These are phyloP conservation scores for Fusarium tricinctum DNA, from an alignment of 2,329 filamentous ascomycete species.

Conservation along the genomic window DNA sequence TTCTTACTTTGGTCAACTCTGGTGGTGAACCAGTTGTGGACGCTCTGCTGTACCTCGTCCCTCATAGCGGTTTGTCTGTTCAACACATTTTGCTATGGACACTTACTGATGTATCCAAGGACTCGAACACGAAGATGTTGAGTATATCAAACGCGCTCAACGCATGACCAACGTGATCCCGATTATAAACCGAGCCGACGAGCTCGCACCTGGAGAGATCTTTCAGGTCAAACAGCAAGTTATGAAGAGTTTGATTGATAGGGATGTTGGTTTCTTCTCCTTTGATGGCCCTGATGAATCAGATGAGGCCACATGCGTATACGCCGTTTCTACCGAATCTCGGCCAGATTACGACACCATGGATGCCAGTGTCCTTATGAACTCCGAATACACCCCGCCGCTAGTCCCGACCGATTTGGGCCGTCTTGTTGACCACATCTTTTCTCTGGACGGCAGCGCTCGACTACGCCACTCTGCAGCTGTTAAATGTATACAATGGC, in stretches of 20 bases:
- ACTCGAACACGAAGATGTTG: constrained; percentile 67
- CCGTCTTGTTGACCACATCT: constrained; percentile 78
- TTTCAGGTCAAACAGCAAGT: constrained; percentile 72
- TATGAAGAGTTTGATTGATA: constrained; percentile 66
- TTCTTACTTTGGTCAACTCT: constrained; percentile 82
- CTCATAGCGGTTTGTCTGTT: constrained; percentile 68
- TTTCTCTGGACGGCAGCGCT: constrained; percentile 81
- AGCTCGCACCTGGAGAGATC: constrained; percentile 70
- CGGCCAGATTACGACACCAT: constrained; percentile 83
- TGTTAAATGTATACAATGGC: constrained; percentile 84
- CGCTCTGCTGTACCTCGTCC: constrained; percentile 84
- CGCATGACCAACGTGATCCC: constrained; percentile 87
- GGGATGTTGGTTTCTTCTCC: constrained; percentile 74
- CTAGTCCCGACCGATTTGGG: constrained; percentile 81
- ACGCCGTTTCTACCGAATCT: constrained; percentile 81
- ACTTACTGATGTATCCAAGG: constrained; percentile 48
- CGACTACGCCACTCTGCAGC: constrained; percentile 87
- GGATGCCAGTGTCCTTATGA: constrained; percentile 95
- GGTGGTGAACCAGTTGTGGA: constrained; percentile 88
- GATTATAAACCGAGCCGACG: constrained; percentile 82
- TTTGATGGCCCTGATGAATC: constrained; percentile 63
- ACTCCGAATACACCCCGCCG: constrained; percentile 87
- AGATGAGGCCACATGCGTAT: constrained; percentile 64
- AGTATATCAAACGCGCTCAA: constrained; percentile 78
- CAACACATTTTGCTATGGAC: neutral